phyloP scores from a whole-genome alignment of 75 land plant species.

The Cunninghamia lanceolata region DNA sequence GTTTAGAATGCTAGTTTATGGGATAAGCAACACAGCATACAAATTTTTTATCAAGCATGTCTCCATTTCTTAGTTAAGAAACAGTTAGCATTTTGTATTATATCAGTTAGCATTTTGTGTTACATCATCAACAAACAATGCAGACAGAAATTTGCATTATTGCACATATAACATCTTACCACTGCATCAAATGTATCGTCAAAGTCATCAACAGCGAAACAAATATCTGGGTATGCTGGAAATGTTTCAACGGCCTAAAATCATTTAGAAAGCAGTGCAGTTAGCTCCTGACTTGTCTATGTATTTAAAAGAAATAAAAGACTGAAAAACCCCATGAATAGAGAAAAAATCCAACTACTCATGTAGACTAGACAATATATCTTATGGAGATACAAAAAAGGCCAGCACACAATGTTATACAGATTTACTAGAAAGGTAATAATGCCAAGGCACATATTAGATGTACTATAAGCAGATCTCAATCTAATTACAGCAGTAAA shows the following conservation, averaged over 20 bases:
- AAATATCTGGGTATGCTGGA: conserved; percentile 98
- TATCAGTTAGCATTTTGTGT: background rate
- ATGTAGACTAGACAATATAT: background rate
- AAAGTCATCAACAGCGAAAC: conserved; percentile 93
- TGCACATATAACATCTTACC: conserved; percentile 41
- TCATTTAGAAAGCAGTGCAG: background rate
- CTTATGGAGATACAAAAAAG: background rate
- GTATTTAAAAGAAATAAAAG: background rate
- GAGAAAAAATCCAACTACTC: background rate
- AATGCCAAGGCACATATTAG: background rate
- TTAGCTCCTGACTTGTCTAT: background rate
- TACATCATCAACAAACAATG: background rate
- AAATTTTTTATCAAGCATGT: background rate
- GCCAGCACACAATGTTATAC: background rate
- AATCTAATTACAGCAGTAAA: background rate
- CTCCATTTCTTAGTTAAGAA: background rate
- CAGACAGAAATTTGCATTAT: background rate
- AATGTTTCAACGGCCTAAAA: conserved; percentile 79
- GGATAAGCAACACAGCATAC: background rate
- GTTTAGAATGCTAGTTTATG: background rate
- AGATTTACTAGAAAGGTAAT: background rate
- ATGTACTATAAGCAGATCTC: background rate
- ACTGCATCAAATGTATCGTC: conserved; percentile 95
- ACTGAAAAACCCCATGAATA: background rate
- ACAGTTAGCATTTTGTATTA: background rate